phyloP scores from a whole-genome alignment of 1,284 basidiomycete genomes.

The Tausonia pullulans region DNA sequence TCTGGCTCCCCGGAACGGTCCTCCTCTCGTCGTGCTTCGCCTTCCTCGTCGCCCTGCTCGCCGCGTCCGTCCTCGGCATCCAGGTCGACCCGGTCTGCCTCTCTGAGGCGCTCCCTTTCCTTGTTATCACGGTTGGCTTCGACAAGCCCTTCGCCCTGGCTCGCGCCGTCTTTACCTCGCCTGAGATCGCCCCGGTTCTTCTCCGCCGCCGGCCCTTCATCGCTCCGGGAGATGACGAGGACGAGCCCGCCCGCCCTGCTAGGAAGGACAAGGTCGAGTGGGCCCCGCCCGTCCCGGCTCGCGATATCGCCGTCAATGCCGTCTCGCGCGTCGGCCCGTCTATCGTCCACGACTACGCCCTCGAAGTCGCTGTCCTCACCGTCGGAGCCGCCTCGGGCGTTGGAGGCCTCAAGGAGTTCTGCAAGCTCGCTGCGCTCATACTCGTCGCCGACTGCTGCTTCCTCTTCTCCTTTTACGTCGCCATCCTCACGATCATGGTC shows the following conservation, averaged over 20 bases:
- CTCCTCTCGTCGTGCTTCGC: conserved; percentile 76
- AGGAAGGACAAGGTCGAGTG: conserved; percentile 36
- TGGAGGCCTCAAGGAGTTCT: conserved; percentile 86
- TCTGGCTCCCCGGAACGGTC: conserved; percentile 53
- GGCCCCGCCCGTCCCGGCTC: conserved; percentile 52
- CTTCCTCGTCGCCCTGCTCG: conserved; percentile 74
- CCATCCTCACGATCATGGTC: conserved; percentile 85
- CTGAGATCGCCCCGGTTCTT: conserved; percentile 46
- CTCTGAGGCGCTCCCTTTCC: conserved; percentile 91
- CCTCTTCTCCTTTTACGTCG: conserved; percentile 81
- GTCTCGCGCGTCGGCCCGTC: conserved; percentile 65
- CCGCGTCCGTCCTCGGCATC: conserved; percentile 71
- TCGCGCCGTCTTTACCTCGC: conserved; percentile 77
- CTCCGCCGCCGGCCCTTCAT: conserved; percentile 38
- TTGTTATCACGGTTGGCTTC: conserved; percentile 95
- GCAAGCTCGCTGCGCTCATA: conserved; percentile 79
- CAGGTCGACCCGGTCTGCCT: conserved; percentile 85
- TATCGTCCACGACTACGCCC: conserved; percentile 82
- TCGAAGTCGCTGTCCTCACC: conserved; percentile 81
- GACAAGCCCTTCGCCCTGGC: conserved; percentile 93
- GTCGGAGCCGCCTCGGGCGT: conserved; percentile 81
- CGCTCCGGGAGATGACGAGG: conserved; percentile 49
- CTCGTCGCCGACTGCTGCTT: conserved; percentile 77
- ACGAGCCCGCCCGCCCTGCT: conserved; percentile 37
- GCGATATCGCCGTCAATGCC: conserved; percentile 72